Evolutionary conservation across 2,329 filamentous ascomycete species (phyloP).

Genomic region (Beauveria medogensis): DNA sequence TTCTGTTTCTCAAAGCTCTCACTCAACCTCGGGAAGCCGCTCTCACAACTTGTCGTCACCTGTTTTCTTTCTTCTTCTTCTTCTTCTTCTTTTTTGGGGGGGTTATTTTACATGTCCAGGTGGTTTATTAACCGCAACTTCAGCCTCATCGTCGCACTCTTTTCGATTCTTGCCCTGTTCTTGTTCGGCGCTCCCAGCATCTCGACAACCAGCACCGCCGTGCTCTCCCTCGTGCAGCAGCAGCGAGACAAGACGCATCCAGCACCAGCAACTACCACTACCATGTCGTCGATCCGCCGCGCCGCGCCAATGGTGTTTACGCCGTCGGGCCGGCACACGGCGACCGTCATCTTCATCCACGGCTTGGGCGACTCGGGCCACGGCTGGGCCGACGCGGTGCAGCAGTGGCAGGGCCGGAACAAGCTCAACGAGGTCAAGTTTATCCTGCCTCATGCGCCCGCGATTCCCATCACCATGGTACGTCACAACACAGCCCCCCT

Average conservation of each 20-base stretch:
- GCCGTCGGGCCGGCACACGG: constrained; percentile 75
- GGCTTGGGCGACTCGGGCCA: constrained; percentile 78
- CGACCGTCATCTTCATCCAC: constrained; percentile 90
- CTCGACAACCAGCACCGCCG: not conserved
- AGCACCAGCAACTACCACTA: not conserved
- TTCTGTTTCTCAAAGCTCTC: not conserved
- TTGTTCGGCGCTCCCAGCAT: not conserved
- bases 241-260: not conserved
- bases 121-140: not conserved
- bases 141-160: not conserved
- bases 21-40: not conserved
- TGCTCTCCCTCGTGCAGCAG: not conserved
- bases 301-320: constrained; percentile 61
- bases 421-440: constrained; percentile 88
- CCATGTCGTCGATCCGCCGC: constrained; percentile 22
- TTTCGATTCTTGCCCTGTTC: not conserved
- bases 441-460: constrained; percentile 84
- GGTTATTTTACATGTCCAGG: not conserved
- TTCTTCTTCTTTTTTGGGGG: not conserved
- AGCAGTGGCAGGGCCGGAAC: constrained; percentile 75
- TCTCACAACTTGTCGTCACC: not conserved
- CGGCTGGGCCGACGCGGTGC: constrained; percentile 74
- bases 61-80: no score
- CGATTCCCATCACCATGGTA: constrained; percentile 69
- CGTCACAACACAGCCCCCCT: constrained; percentile 8